Conservation (phyloP, 2,329 filamentous ascomycete genomes). For the Cladosporium halotolerans region DNA sequence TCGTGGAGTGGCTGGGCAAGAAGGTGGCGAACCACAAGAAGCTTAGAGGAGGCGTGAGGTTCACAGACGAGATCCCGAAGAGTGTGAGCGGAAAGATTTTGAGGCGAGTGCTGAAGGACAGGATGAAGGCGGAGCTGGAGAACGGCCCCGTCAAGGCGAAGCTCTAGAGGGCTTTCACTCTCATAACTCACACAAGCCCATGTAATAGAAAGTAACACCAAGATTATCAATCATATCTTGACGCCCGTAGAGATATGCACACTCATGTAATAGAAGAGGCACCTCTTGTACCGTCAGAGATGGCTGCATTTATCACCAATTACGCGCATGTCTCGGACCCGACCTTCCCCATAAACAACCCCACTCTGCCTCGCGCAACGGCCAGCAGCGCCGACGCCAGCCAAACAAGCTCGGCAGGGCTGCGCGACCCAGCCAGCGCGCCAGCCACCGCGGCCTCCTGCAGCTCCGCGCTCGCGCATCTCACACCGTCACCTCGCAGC, state of each 20-base stretch:
- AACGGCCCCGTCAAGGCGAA: slow-evolving; percentile 32
- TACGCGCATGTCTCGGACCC: no score
- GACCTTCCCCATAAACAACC: neutral
- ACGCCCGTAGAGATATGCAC: no score
- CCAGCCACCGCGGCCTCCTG: neutral
- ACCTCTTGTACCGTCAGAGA: no score
- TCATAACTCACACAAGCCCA: no score
- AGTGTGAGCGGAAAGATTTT: slow-evolving; percentile 44
- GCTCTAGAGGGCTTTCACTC: slow-evolving; percentile 26
- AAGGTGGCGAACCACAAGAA: slow-evolving; percentile 45
- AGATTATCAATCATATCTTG: no score
- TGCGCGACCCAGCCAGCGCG: neutral
- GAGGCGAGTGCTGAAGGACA: slow-evolving; percentile 39
- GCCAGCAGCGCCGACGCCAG: neutral
- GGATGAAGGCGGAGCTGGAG: slow-evolving; percentile 36
- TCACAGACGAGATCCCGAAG: slow-evolving; percentile 44
- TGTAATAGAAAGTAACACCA: no score
- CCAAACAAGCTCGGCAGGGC: neutral
- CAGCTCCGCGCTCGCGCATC: no score
- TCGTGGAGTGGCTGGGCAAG: slow-evolving; percentile 37
- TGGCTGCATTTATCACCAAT: no score
- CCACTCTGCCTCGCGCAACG: neutral
- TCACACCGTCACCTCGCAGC: no score
- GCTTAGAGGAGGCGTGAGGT: slow-evolving; percentile 41
- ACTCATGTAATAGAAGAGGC: no score